Percentiles rank a stretch among this genome's conserved stretches.
Conservation (phyloP, 768 basidiomycete genomes). For the Lactarius tabidus region DNA sequence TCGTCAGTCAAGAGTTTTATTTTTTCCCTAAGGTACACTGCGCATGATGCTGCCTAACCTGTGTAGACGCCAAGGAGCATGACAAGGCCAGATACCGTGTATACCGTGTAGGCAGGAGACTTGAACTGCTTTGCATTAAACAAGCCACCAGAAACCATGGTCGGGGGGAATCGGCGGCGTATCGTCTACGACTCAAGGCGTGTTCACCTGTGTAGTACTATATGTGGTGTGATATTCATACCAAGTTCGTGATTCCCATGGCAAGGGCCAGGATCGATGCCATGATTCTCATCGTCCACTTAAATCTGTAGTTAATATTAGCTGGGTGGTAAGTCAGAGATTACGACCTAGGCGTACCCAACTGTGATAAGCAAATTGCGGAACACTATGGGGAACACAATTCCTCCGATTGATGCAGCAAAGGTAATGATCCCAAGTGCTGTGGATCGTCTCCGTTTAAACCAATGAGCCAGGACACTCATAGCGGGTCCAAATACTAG, state of each 20-base stretch:
- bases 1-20: not conserved
- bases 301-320: constrained; percentile 44
- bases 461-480: constrained; percentile 69
- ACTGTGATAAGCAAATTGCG: constrained; percentile 50
- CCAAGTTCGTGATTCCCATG: constrained; percentile 53
- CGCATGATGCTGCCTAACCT: not conserved
- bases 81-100: constrained; percentile 52
- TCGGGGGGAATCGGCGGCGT: constrained; percentile 50
- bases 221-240: constrained; percentile 26
- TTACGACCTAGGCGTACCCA: constrained; percentile 38
- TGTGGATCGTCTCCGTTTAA: constrained; percentile 50
- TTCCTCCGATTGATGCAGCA: constrained; percentile 67
- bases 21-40: not conserved
- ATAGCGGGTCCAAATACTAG: constrained; percentile 59
- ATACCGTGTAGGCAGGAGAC: constrained; percentile 50
- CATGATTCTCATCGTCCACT: constrained; percentile 71
- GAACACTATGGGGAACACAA: constrained; percentile 58
- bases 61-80: constrained; percentile 67
- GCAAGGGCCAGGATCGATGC: constrained; percentile 56
- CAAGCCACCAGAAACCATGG: constrained; percentile 51
- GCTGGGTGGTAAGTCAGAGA: not conserved
- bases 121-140: constrained; percentile 57
- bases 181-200: constrained; percentile 30
- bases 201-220: not conserved
- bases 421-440: constrained; percentile 61